Conservation (phyloP, 2,329 filamentous ascomycete genomes). For the Colletotrichum liriopes region DNA sequence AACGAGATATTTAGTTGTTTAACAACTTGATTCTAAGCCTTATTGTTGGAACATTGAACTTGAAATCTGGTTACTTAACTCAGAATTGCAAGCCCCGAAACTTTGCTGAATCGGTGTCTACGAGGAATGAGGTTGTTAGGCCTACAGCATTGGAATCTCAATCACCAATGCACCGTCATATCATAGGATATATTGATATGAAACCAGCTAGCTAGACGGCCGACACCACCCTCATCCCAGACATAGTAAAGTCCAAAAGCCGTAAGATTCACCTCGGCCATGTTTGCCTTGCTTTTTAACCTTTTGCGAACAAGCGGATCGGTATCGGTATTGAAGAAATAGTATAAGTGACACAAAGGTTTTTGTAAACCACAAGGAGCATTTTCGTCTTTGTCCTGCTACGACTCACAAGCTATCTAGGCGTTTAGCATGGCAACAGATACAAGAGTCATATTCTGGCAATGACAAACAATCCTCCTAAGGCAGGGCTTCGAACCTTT, state of each 20-base stretch:
- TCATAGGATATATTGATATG: not conserved
- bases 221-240: not conserved
- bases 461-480: not conserved
- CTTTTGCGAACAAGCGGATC: not conserved
- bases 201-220: not conserved
- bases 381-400: not conserved
- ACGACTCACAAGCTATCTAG: not conserved
- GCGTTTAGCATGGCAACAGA: not conserved
- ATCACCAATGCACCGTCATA: not conserved
- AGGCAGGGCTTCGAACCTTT: not conserved
- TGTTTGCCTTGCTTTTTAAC: not conserved
- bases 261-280: not conserved
- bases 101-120: not conserved
- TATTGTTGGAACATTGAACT: not conserved
- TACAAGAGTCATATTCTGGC: not conserved
- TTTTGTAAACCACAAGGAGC: not conserved
- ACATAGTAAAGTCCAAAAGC: not conserved
- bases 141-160: not conserved
- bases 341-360: not conserved
- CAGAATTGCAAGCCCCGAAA: not conserved
- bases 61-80: not conserved
- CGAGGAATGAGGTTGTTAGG: not conserved
- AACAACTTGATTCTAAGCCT: not conserved
- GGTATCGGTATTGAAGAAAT: fast-evolving
- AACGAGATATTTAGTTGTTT: not conserved